Evolutionary conservation across 768 basidiomycete species (phyloP), one percentile per base, ranked within the genome.

Genomic region (Termitomyces sp.): DNA sequence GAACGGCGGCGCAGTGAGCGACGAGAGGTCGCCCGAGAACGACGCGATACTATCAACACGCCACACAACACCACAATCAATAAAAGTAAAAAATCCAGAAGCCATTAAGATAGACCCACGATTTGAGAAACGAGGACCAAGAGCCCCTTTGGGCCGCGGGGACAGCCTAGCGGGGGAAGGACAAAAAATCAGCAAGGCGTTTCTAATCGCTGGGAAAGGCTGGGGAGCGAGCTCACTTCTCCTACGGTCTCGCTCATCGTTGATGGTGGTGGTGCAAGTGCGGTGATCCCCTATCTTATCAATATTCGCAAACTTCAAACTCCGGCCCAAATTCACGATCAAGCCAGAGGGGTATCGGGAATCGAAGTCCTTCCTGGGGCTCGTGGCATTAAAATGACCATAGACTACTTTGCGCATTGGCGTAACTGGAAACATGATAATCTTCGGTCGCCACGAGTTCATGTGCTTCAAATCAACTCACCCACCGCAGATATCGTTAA

Each of bases 51-150:
- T 92, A 65, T 31, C 36, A n/a, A n/a, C n/a, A n/a, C n/a, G n/a
- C n/a, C n/a, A n/a, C n/a, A n/a, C n/a, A n/a, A n/a, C n/a, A n/a
- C n/a, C n/a, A n/a, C n/a, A n/a, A n/a, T n/a, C n/a, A n/a, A n/a
- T n/a, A n/a, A n/a, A n/a, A n/a, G n/a, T n/a, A n/a, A n/a, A n/a
- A n/a, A n/a, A n/a, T n/a, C n/a, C n/a, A n/a, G n/a, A n/a, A n/a
- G n/a, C n/a, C n/a, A n/a, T n/a, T n/a, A n/a, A n/a, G n/a, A n/a
- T n/a, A n/a, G n/a, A 79, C 87, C 53, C 65, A 93, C 92, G 88
- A 85, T 80, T 96, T 97, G 68, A 97, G 77, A 73, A 97, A 96
- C 2, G 86, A 85, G 0, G 88, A 80, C 94, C 94, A 97, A 72
- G 87, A 90, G 66, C 87, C 76, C 65, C 92, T 85, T 72, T 96